Evolutionary conservation across 768 basidiomycete species (phyloP), one percentile per base, ranked within the genome.

Genomic region (Exsudoporus frostii): DNA sequence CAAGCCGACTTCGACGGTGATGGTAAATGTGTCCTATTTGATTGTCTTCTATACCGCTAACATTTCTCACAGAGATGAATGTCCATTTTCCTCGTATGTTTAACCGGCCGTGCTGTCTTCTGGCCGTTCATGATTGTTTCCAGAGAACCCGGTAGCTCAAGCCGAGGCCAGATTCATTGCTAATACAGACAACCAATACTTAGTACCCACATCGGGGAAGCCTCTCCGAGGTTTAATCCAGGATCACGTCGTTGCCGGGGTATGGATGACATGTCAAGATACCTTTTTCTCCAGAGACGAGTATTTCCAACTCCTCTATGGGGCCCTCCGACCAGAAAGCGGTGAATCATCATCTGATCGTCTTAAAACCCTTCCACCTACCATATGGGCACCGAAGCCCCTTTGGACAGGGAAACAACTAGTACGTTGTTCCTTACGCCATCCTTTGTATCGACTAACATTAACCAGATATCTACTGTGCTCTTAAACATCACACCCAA

Each of bases 381-480:
- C 95, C 7, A 87, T 99, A 48, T 93, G 90, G 88, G 92, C 87
- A 70, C 97, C 97, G 0, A 76, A 73, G 57, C 85, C 93, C 1
- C 72, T 96, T 43, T 99, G 97, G 97, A 98, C 96, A 0, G 97
- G 97, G 41, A 99, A 99, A 67, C 97, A 99, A 71, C 85, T 98
- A 41, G 92, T 96, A 63, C 71, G 86, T 43, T 29, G 20, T 41
- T 52, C n/a, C n/a, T 39, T 45, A 8, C 19, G 19, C 9, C 34
- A 20, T 22, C 32, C 33, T 33, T n/a, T 24, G 15, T 11, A 17
- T 48, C 36, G 27, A 37, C 53, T 51, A 47, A 59, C 39, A 8
- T 32, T 41, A 34, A 27, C 11, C 54, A 96, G 94, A 91, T 99
- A 51, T 97, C 95, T 1, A 99, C 97, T 0, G 80, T 99, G 40